Evolutionary conservation across 2,329 filamentous ascomycete genomes (phyloP), one percentile per base, ranked within the genome.

Genomic region (Clonostachys solani): DNA sequence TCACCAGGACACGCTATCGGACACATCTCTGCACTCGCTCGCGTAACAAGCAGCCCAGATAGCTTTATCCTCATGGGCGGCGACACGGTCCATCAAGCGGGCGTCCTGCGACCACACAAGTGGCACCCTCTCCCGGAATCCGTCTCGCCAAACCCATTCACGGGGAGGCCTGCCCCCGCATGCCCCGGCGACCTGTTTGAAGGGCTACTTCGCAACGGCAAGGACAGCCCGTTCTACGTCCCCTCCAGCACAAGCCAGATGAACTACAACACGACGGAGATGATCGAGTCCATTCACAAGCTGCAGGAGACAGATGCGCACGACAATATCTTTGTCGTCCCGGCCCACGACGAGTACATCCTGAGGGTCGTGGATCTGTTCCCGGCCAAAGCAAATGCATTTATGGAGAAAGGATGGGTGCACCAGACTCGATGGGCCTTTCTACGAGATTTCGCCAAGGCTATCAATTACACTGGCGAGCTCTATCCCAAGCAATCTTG

Each of bases 41-140:
- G 72, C 12, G 67, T 66, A 0, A 67, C 62, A 0, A 45, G 46
- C 0, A 45, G 47, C 17, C 56, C 64, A 0, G 56, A 61, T 23
- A 67, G 67, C 0, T 74, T 72, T 47, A 49, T 73, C 5, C 60
- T 74, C 10, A 56, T 73, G 48, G 70, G 69, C 0, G 72, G 63
- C 4, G 72, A 75, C 48, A 53, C 64, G n/a, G 72, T 65, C 12
- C 71, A 74, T 50, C 66, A 65, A 40, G 59, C 59, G 3, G 67
- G 68, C 18, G 57, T 60, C 29, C 55, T 71, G 12, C 56, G 69
- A 2, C 69, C 69, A 0, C 65, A 64, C 0, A 43, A 51, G 38
- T 59, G 62, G 47, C 47, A 63, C 0, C 64, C 65, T 1, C 43
- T 71, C 5, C 68, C 68, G 1, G 45, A 54, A 2, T 44, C 42